Conservation (phyloP, 495 filamentous ascomycete genomes). For the Penicillium samsonianum region DNA sequence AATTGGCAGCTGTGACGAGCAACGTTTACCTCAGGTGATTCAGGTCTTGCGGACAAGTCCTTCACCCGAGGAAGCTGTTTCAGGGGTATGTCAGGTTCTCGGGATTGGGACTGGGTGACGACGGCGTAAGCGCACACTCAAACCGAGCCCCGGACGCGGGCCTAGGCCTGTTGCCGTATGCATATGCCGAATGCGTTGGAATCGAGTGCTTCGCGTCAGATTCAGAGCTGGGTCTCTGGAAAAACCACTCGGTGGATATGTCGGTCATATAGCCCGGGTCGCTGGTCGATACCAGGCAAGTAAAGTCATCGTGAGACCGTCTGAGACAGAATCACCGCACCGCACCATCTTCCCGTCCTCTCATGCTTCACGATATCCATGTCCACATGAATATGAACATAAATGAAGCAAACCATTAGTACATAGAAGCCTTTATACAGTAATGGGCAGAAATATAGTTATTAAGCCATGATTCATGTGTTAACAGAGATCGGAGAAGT, state of each 20-base stretch:
- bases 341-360: not conserved
- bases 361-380: conserved; percentile 4
- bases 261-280: not conserved
- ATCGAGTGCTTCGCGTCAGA: not conserved
- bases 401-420: conserved; percentile 8
- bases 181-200: not conserved
- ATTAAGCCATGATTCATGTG: conserved; percentile 22
- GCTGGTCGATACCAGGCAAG: conserved; percentile 1
- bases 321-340: not conserved
- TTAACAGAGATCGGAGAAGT: not conserved
- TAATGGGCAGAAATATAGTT: conserved; percentile 9
- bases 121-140: not conserved
- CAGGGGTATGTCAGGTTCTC: conserved; percentile 34
- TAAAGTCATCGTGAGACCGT: not conserved
- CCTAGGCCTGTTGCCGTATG: not conserved
- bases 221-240: conserved; percentile 3
- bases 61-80: conserved; percentile 38
- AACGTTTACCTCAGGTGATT: conserved; percentile 31
- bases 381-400: conserved; percentile 4
- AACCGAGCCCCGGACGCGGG: not conserved
- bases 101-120: conserved; percentile 19
- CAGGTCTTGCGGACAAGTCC: conserved; percentile 33
- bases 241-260: not conserved
- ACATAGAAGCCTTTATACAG: conserved; percentile 16
- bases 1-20: conserved; percentile 36